phyloP scores from a whole-genome alignment of 352 stramenopile genomes.

The Globisporangium camurandrum region DNA sequence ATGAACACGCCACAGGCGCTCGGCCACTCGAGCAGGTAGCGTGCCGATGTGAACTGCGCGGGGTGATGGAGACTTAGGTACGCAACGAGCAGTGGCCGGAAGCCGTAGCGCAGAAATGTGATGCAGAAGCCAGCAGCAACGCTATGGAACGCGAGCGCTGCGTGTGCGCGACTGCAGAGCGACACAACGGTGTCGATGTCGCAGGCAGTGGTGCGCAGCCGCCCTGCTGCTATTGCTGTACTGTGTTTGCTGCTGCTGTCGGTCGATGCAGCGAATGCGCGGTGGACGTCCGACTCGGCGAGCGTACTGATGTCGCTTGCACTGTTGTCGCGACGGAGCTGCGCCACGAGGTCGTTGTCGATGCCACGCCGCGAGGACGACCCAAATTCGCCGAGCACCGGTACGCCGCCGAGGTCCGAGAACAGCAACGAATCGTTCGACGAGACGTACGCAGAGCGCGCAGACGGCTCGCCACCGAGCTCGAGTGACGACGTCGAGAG shows the following conservation, averaged over 20 bases:
- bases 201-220: conserved; percentile 1
- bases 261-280: neutral
- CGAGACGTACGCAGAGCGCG: neutral
- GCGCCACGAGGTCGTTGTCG: too few species aligned
- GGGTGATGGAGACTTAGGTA: conserved; percentile 30
- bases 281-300: neutral
- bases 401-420: neutral
- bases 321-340: too few species aligned
- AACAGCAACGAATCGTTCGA: neutral
- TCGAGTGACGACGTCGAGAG: neutral
- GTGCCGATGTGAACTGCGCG: conserved; percentile 20
- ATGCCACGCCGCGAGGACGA: neutral
- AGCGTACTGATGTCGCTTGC: neutral
- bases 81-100: conserved; percentile 35
- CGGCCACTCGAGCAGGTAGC: conserved; percentile 52
- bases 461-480: neutral
- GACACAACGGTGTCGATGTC: conserved; percentile 22
- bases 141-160: conserved; percentile 29
- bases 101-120: conserved; percentile 25
- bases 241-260: neutral
- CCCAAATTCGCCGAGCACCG: neutral
- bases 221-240: too few species aligned
- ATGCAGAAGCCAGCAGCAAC: conserved; percentile 20
- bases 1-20: conserved; percentile 76
- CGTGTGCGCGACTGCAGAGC: conserved; percentile 28